Evolutionary conservation across 2,329 filamentous ascomycete genomes (phyloP).

Genomic region (Rutstroemia sydowiana): DNA sequence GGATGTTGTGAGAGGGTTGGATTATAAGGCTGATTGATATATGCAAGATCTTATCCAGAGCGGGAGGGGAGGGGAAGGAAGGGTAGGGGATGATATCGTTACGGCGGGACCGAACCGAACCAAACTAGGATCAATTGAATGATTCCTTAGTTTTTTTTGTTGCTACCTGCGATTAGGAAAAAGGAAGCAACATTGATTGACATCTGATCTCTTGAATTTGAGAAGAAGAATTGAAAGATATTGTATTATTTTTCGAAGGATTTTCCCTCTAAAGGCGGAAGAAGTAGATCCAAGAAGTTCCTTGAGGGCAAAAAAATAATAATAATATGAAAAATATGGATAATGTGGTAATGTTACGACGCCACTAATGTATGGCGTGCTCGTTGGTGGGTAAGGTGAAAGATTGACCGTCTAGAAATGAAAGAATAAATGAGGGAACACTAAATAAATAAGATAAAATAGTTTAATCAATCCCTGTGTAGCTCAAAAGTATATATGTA

Average conservation of each 20-base stretch:
- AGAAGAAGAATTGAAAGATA: neutral
- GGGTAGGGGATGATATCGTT: neutral
- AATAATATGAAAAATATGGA: no score
- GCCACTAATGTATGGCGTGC: conserved; percentile 11
- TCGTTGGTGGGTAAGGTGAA: conserved; percentile 8
- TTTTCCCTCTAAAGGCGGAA: conserved; percentile 5
- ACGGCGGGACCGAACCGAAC: no score
- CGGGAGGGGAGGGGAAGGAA: neutral
- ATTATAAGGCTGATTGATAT: conserved; percentile 3
- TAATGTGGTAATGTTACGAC: no score
- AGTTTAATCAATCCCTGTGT: neutral
- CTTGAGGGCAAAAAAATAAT: conserved; percentile 4
- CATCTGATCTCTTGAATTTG: neutral
- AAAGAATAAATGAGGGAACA: neutral
- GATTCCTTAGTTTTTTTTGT: neutral
- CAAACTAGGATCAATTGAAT: no score
- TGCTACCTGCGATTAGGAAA: neutral
- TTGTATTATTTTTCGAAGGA: neutral
- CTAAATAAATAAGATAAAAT: neutral
- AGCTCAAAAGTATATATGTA: no score
- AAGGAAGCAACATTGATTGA: conserved; percentile 2
- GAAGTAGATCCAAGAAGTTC: conserved; percentile 4
- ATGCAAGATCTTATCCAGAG: neutral
- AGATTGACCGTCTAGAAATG: neutral
- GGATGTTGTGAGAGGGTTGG: no score